phyloP scores from a whole-genome alignment of 2,329 filamentous ascomycete species.

The Verticillium isaacii region DNA sequence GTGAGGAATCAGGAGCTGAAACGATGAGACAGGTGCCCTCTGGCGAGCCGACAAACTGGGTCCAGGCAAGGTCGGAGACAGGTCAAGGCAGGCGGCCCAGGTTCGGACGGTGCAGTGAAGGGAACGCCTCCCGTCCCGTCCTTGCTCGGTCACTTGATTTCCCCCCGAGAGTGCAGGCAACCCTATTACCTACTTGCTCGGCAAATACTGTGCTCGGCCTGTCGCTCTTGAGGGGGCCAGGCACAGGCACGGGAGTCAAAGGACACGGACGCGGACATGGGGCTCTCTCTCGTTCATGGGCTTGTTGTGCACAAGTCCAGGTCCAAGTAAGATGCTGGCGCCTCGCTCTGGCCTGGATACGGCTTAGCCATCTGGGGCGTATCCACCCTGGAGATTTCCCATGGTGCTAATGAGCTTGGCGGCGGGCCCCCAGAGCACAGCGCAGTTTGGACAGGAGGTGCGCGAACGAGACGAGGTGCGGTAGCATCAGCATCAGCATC shows the following conservation, averaged over 20 bases:
- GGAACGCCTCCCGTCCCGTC: not conserved
- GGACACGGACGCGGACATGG: not conserved
- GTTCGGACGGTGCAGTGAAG: not conserved
- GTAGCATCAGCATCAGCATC: no score
- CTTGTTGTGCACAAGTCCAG: not conserved
- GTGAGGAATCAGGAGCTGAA: not conserved
- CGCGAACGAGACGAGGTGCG: not conserved
- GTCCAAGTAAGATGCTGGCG: not conserved
- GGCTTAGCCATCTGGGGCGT: not conserved
- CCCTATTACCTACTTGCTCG: not conserved
- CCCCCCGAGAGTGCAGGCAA: no score
- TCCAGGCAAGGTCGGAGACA: not conserved
- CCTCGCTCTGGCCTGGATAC: not conserved
- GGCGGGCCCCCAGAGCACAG: not conserved
- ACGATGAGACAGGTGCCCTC: not conserved
- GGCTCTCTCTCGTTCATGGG: not conserved
- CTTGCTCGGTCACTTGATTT: not conserved
- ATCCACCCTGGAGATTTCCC: slow-evolving; percentile 7
- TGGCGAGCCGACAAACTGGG: not conserved
- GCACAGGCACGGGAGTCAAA: not conserved
- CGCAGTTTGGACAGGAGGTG: not conserved
- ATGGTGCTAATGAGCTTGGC: slow-evolving; percentile 2
- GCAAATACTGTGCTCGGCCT: not conserved
- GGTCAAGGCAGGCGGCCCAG: not conserved
- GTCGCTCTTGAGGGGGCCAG: no score